Evolutionary conservation across 352 stramenopile genomes (phyloP), one percentile per base, ranked within the genome.

Genomic region (Lagenidium sp.): DNA sequence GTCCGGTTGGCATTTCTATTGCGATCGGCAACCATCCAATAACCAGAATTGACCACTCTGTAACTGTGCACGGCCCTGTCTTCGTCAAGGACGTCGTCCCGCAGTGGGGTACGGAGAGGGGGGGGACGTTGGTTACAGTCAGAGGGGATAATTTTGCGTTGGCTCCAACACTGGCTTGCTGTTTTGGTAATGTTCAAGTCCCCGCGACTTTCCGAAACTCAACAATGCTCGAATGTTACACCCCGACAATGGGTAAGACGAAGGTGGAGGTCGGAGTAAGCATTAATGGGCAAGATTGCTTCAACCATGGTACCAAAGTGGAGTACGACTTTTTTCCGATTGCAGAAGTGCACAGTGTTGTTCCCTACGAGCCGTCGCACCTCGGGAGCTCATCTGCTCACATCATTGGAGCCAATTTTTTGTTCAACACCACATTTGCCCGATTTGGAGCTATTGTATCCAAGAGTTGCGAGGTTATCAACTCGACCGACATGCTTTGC

Each of bases 201-300:
- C 52, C 60, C 36, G 79, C 76, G 21, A 68, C 62, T 1, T 87
- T 86, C 44, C 53, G 82, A 15, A 94, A 90, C 25, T 45, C 64
- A 1, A 78, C 79, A 32, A 11, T 59, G 20, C 37, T 93, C 4
- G 52, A 67, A 22, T 94, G 83, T 38, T 43, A 42, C 1, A 68
- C 78, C 1, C 76, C 78, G 21, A 41, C 44, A 24, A 48, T 65
- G 22, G 60, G 57, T 12, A 32, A 50, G 20, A 38, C 37, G 0
- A 42, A 18, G 2, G 53, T 60, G 8, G 25, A 19, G 10, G 31
- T 94, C 1, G 53, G 37, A 29, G 55, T 92, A 2, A 85, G 57
- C 8, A 50, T 65, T 11, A 88, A 90, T 15, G 80, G 73, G 3
- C 57, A 63, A 24, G 63, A 85, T 19, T 87, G 69, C 24, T 39